These are phyloP conservation scores for Paecilomyces variotii DNA, from an alignment of 2,329 filamentous ascomycete genomes.

Conservation along the genomic window DNA sequence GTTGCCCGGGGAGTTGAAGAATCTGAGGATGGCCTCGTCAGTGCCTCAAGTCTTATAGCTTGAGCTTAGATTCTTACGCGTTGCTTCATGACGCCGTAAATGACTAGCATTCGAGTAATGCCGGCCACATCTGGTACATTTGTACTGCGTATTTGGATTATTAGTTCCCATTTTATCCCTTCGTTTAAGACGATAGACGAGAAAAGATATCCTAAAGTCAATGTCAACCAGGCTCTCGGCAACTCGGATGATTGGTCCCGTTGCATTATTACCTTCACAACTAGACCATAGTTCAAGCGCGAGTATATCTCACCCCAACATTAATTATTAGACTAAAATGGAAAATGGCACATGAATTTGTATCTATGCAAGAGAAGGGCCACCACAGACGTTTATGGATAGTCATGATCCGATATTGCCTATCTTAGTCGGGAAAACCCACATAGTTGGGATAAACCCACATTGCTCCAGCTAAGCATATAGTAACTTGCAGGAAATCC, in stretches of 20 bases:
- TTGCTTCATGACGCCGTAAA: not conserved
- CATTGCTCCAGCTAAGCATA: not conserved
- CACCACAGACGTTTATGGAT: not conserved
- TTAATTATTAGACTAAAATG: too few relatives aligned
- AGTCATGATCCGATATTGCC: not conserved
- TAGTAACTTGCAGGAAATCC: not conserved
- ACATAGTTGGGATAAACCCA: not conserved
- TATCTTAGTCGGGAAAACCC: not conserved
- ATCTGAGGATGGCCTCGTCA: not conserved
- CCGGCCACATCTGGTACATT: not conserved
- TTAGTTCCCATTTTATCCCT: not conserved
- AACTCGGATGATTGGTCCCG: not conserved
- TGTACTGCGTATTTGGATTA: not conserved
- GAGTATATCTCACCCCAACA: too few relatives aligned
- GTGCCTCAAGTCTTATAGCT: not conserved
- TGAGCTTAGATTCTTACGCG: not conserved
- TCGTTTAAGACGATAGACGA: not conserved
- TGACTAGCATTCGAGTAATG: not conserved
- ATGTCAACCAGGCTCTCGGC: not conserved
- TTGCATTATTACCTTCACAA: not conserved
- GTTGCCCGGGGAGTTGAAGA: not conserved
- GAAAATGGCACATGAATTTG: too few relatives aligned
- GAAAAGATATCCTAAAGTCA: not conserved
- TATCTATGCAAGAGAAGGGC: too few relatives aligned
- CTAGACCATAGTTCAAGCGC: too few relatives aligned